A percentile compares a stretch with the other conserved stretches of the same genome.
Conservation (phyloP, 2,329 filamentous ascomycete genomes). For the Nannizziopsis arthrosporioides region DNA sequence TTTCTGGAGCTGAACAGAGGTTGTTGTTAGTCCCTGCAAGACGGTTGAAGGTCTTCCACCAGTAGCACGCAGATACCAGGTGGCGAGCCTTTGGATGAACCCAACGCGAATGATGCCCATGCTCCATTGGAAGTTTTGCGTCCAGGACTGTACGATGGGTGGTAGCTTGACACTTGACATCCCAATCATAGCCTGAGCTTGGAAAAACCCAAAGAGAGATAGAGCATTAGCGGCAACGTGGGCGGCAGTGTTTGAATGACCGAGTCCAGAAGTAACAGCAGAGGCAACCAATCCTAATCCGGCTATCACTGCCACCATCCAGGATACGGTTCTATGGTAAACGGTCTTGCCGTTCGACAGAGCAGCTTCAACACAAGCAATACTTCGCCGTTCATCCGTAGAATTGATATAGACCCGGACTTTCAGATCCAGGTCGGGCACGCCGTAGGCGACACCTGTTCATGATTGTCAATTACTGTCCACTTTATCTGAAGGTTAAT, state of each 20-base stretch:
- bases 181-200: conserved; percentile 82
- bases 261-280: conserved; percentile 76
- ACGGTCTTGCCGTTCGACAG: conserved; percentile 90
- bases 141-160: conserved; percentile 84
- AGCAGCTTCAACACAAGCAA: conserved; percentile 78
- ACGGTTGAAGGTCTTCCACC: conserved; percentile 73
- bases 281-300: conserved; percentile 73
- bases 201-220: conserved; percentile 90
- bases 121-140: conserved; percentile 95
- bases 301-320: conserved; percentile 78
- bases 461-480: background rate
- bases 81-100: conserved; percentile 82
- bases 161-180: conserved; percentile 71
- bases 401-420: conserved; percentile 72
- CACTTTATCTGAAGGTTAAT: background rate
- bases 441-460: conserved; percentile 65
- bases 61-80: conserved; percentile 91
- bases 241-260: conserved; percentile 85
- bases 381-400: conserved; percentile 49
- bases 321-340: conserved; percentile 75
- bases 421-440: conserved; percentile 81
- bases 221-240: conserved; percentile 89
- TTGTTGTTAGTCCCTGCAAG: conserved; percentile 59
- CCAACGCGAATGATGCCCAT: conserved; percentile 84
- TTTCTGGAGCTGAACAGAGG: conserved; percentile 74